Evolutionary conservation across 768 basidiomycete genomes (phyloP).

Genomic region (Hericium rajendrae): DNA sequence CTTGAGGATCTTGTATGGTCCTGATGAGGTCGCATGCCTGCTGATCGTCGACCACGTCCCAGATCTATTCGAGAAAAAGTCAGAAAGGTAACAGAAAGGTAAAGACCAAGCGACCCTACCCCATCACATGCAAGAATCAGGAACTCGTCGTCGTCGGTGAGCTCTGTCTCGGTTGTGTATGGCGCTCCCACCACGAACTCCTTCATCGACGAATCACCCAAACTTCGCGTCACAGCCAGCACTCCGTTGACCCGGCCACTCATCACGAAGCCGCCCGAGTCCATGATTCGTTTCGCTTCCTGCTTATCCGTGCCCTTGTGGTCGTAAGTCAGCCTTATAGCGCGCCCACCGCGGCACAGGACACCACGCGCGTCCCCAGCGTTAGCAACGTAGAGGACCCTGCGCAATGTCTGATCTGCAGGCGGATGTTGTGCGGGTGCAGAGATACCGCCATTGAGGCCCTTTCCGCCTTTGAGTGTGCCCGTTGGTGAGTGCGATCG

Average conservation of each 20-base stretch:
- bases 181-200: constrained; percentile 98
- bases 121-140: constrained; percentile 96
- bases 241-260: constrained; percentile 98
- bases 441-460: constrained; percentile 2
- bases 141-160: constrained; percentile 89
- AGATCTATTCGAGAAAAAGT: constrained; percentile 46
- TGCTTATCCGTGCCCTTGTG: constrained; percentile 97
- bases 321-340: constrained; percentile 91
- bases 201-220: constrained; percentile 98
- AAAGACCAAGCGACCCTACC: constrained; percentile 30
- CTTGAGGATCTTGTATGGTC: constrained; percentile 65
- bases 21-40: constrained; percentile 80
- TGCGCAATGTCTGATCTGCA: constrained; percentile 32
- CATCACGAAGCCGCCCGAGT: constrained; percentile 98
- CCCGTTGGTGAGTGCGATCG: constrained; percentile 9
- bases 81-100: too few species aligned
- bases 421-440: constrained; percentile 14
- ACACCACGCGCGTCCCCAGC: constrained; percentile 96
- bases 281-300: constrained; percentile 95
- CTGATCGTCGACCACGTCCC: constrained; percentile 94
- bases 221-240: constrained; percentile 87
- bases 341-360: constrained; percentile 81
- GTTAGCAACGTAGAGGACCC: constrained; percentile 91
- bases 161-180: constrained; percentile 94
- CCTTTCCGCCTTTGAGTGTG: constrained; percentile 4